phyloP scores from a whole-genome alignment of 108 stramenopile genomes.

The Conticribra guillardii region DNA sequence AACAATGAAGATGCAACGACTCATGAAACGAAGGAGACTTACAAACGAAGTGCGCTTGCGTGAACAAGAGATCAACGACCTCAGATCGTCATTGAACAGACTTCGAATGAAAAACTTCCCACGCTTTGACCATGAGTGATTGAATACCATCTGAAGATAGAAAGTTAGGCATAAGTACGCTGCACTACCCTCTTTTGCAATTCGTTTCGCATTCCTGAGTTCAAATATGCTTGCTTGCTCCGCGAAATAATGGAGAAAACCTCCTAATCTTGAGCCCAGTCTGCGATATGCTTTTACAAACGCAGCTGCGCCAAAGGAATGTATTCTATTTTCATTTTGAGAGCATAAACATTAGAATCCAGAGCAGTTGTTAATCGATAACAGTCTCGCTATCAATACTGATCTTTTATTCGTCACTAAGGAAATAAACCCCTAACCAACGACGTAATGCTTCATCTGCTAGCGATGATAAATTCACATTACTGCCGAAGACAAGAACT shows the following conservation, averaged over 20 bases:
- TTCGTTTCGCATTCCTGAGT: too few relatives aligned
- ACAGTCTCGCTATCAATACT: neutral
- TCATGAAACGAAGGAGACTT: constrained; percentile 15
- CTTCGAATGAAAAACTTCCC: neutral
- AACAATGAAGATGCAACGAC: neutral
- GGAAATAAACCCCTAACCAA: constrained; percentile 38
- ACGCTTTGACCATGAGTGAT: too few relatives aligned
- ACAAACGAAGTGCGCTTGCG: constrained; percentile 2
- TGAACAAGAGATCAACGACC: neutral
- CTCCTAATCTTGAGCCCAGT: too few relatives aligned
- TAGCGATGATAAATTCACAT: constrained; percentile 19
- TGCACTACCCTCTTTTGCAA: too few relatives aligned
- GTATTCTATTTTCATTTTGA: too few relatives aligned
- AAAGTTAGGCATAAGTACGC: too few relatives aligned
- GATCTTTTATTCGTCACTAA: neutral
- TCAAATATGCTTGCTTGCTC: too few relatives aligned
- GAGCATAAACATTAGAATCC: too few relatives aligned
- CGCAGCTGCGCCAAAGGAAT: too few relatives aligned
- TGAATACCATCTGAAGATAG: too few relatives aligned
- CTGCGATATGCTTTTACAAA: too few relatives aligned
- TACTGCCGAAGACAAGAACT: constrained; percentile 33
- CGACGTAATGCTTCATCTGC: constrained; percentile 40
- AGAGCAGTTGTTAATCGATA: neutral
- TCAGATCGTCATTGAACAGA: neutral
- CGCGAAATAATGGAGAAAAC: too few relatives aligned